Evolutionary conservation across 129 eudicot species (phyloP).

Genomic region (Calendula officinalis): DNA sequence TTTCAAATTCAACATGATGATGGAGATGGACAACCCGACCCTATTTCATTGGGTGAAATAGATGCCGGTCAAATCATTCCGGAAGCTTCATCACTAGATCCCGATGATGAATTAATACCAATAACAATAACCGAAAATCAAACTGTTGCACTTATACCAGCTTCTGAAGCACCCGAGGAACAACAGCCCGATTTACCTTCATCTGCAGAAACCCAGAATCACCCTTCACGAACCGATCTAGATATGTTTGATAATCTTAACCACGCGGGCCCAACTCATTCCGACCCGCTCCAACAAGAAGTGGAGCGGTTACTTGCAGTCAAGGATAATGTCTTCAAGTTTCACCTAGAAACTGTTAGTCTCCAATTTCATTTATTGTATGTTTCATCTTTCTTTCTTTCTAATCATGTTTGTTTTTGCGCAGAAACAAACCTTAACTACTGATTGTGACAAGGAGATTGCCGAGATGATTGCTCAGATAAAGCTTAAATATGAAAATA

Average conservation of each 20-base stretch:
- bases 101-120: slow-evolving; percentile 17
- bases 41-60: slow-evolving; percentile 12
- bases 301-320: slow-evolving; percentile 39
- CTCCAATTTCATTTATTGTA: slow-evolving; percentile 15
- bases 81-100: slow-evolving; percentile 1
- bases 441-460: slow-evolving; percentile 67
- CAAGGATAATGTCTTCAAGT: slow-evolving; percentile 26
- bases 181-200: not conserved
- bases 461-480: slow-evolving; percentile 49
- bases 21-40: slow-evolving; percentile 23
- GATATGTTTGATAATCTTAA: slow-evolving; percentile 16
- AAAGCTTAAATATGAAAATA: slow-evolving; percentile 47
- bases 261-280: slow-evolving; percentile 22
- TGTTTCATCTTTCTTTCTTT: too few relatives aligned
- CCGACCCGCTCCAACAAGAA: slow-evolving; percentile 68
- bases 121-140: too few relatives aligned
- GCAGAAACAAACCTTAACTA: slow-evolving; percentile 51
- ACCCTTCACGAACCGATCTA: slow-evolving; percentile 12
- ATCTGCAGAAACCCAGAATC: slow-evolving; percentile 19
- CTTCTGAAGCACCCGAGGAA: not conserved
- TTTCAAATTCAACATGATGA: slow-evolving; percentile 21
- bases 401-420: slow-evolving; percentile 5
- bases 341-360: slow-evolving; percentile 57
- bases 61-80: slow-evolving; percentile 18
- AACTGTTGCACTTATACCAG: too few relatives aligned